These are phyloP conservation scores for Magnaporthales sp. DNA, from an alignment of 2,329 filamentous ascomycete genomes.

Conservation along the genomic window DNA sequence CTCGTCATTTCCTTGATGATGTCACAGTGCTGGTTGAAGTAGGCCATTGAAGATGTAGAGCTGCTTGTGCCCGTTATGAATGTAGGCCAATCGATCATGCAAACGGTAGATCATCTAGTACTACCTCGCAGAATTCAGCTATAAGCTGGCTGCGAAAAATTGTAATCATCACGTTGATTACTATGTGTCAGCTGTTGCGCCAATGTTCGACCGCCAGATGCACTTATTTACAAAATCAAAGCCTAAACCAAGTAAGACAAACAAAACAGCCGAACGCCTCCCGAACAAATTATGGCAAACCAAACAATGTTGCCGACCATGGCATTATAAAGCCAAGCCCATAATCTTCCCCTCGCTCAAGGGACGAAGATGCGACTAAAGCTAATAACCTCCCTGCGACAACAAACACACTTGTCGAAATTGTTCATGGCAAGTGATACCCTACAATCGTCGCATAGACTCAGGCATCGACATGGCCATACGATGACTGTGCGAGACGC, in stretches of 20 bases:
- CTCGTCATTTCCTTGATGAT: no score
- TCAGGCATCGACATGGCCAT: conserved; percentile 93
- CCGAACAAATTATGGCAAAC: not conserved
- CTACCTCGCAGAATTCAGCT: not conserved
- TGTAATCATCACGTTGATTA: not conserved
- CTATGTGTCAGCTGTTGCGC: not conserved
- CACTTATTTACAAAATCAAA: not conserved
- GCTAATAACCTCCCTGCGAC: conserved; percentile 76
- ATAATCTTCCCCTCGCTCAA: conserved; percentile 21
- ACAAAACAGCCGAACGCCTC: not conserved
- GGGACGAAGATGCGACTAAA: conserved; percentile 92
- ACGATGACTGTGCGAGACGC: conserved; percentile 82
- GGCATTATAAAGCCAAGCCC: not conserved
- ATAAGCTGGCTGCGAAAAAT: not conserved
- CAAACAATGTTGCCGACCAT: not conserved
- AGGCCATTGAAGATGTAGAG: not conserved
- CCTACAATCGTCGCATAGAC: conserved; percentile 88
- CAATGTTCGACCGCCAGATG: not conserved
- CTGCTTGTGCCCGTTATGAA: not conserved
- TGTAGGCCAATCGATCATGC: not conserved
- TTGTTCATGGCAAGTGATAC: conserved; percentile 95
- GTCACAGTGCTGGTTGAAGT: no score
- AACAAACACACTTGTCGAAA: conserved; percentile 93
- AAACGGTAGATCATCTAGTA: no score
- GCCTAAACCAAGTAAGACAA: not conserved